Evolutionary conservation across 495 filamentous ascomycete genomes (phyloP), one percentile per base, ranked within the genome.

Genomic region (Evansstolkia leycettana): DNA sequence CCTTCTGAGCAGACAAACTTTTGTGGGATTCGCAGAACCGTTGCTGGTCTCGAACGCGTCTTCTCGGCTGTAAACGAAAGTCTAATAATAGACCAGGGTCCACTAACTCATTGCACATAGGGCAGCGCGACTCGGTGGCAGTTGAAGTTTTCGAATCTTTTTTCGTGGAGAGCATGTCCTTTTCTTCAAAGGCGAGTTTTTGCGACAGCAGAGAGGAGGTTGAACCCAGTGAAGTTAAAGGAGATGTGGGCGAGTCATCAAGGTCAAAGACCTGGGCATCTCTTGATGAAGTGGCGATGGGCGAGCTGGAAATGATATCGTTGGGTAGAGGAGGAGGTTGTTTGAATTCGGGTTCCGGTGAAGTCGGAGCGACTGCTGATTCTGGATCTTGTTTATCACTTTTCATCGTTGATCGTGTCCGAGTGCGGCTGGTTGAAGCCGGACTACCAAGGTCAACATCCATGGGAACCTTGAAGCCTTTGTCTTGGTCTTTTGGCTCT

Each of bases 21-120:
- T 75, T 74, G 57, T 95, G 89, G 0, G 68, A 63, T 16, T 68
- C 57, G 55, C 89, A 95, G 56, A 95, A 93, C 27, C 44, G 37
- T 27, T 60, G 52, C 50, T 84, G 78, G 17, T 75, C 63, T 9
- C 70, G 70, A 28, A 82, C 58, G 8, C 69, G 78, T 50, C 76
- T 71, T 15, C 60, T 61, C 0, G 62, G 61, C 24, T 57, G 50
- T 2, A 52, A 48, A 1, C 62, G 59, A 42, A 75, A 70, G 8
- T 52, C 48, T 13, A 67, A 47, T 0, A 79, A 52, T 3, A 75
- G 54, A 0, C 60, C 54, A 8, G 50, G 42, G 16, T 79, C 72
- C 16, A 86, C 76, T 14, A 58, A 48, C 33, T 71, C 58, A 28
- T 70, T 66, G 52, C 82, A 88, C 63, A 82, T 70, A n/a, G 81